Base-by-base conservation (phyloP, 129 eudicot species). In the Cynara cardunculus region DNA sequence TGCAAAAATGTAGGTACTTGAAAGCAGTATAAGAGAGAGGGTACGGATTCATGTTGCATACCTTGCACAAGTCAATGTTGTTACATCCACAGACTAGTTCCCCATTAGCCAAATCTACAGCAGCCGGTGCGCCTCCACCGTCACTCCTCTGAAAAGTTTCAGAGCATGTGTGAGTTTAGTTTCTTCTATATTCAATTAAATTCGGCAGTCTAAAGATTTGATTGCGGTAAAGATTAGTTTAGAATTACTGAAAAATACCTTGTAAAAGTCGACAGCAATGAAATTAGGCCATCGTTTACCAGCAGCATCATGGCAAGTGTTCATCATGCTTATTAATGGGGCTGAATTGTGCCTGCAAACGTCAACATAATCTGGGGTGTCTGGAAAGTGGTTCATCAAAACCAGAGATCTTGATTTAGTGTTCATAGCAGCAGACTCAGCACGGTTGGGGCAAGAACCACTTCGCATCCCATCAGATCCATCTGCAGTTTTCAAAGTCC, bases 61-160 rank as follows among this genome's bases (percentile, higher is more conserved):
- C 97, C 97, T 84, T 86, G 97, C 97, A 95, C 53, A 79, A 69
- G 75, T 83, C 70, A 74, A 95, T 84, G 61, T 24, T 85, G 46
- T 66, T 71, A 76, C 99, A 95, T 16, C 97, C 97, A 70, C 97
- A 95, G 62, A 88, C 76, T 12, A 90, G 91, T 31, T 89, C 87
- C 4, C 99, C 99, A 56, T 90, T 95, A 19, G 94, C 91, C 68
- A 77, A 72, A 82, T 95, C 99, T 34, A 92, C 89, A 64, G 99
- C 99, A 69, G 90, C 86, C 53, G 97, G 88, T 24, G 97, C 87
- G 68, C 99, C 99, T 73, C 97, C 97, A 77, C 97, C 97, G 22
- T 90, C 94, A 49, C 99, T 95, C 80, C 91, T 92, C 99, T 95
- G 84, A 27, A 31, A 16, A 76, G 77, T 44, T 59, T 25, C 37